These are phyloP conservation scores for Cnidoscolus chayamansa DNA, from an alignment of 441 rosid species.

Conservation along the genomic window DNA sequence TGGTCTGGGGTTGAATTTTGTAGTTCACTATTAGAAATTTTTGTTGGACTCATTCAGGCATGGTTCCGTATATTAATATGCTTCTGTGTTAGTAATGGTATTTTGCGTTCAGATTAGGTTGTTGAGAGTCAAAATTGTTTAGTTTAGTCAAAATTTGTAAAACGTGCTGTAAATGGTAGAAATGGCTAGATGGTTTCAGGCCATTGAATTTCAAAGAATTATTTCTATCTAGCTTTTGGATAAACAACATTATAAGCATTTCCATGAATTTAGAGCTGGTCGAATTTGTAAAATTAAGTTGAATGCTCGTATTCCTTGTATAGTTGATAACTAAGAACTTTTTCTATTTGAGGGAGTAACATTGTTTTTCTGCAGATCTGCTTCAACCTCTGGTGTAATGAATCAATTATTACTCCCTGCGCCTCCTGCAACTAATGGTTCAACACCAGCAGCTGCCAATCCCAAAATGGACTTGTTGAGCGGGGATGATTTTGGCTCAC, in stretches of 20 bases:
- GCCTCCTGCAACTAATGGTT: constrained; percentile 62
- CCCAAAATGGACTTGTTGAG: constrained; percentile 87
- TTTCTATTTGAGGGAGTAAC: constrained; percentile 17
- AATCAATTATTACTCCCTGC: constrained; percentile 79
- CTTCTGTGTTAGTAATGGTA: neutral
- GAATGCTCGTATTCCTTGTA: neutral
- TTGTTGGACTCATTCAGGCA: neutral
- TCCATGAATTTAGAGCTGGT: neutral
- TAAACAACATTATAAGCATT: neutral
- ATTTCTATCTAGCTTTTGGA: neutral
- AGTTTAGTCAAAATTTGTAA: too few species aligned
- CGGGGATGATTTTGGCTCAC: constrained; percentile 75
- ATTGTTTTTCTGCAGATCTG: constrained; percentile 47
- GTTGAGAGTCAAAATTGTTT: too few species aligned
- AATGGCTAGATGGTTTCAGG: neutral
- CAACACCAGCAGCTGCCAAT: constrained; percentile 41
- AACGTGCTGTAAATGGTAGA: too few species aligned
- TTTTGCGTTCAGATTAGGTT: neutral
- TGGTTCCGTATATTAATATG: neutral
- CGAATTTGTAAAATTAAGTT: neutral
- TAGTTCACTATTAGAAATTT: neutral
- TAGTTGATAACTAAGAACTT: neutral
- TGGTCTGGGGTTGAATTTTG: neutral
- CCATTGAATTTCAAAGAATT: neutral
- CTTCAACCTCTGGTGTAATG: constrained; percentile 49